Evolutionary conservation across 257 asterid genomes (phyloP).

Genomic region (Lycium barbarum): DNA sequence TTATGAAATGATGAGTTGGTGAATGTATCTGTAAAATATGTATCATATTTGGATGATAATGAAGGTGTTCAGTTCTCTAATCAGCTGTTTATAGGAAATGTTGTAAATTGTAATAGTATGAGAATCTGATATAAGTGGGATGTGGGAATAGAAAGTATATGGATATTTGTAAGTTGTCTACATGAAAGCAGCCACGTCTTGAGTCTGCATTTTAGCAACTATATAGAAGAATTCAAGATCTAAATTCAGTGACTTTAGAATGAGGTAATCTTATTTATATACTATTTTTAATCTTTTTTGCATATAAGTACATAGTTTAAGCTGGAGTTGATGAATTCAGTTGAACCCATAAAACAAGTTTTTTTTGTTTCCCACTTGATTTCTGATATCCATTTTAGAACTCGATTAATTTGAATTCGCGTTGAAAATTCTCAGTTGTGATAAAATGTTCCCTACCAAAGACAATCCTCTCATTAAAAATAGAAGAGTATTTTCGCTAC

Average conservation of each 20-base stretch:
- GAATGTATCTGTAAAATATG: neutral
- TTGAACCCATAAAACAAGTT: neutral
- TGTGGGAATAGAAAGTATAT: neutral
- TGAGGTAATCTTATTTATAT: too few relatives aligned
- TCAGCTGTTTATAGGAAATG: neutral
- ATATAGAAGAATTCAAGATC: too few relatives aligned
- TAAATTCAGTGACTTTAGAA: too few relatives aligned
- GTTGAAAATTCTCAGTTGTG: too few relatives aligned
- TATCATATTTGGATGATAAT: neutral
- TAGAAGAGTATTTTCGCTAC: too few relatives aligned
- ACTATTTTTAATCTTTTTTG: neutral
- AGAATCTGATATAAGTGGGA: neutral
- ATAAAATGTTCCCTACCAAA: too few relatives aligned
- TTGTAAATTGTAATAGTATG: neutral
- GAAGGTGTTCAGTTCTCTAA: neutral
- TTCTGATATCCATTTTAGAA: too few relatives aligned
- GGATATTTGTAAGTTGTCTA: neutral
- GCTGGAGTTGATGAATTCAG: neutral
- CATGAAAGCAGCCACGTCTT: neutral
- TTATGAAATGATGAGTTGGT: neutral
- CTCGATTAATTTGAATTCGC: too few relatives aligned
- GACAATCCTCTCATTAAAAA: too few relatives aligned
- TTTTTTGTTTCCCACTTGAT: too few relatives aligned
- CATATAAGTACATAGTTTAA: too few relatives aligned
- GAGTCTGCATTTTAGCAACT: neutral